A percentile compares a stretch with the other conserved stretches of the same genome.
These are phyloP conservation scores for Xylariales sp. DNA, from an alignment of 2,329 filamentous ascomycete genomes.

Conservation along the genomic window DNA sequence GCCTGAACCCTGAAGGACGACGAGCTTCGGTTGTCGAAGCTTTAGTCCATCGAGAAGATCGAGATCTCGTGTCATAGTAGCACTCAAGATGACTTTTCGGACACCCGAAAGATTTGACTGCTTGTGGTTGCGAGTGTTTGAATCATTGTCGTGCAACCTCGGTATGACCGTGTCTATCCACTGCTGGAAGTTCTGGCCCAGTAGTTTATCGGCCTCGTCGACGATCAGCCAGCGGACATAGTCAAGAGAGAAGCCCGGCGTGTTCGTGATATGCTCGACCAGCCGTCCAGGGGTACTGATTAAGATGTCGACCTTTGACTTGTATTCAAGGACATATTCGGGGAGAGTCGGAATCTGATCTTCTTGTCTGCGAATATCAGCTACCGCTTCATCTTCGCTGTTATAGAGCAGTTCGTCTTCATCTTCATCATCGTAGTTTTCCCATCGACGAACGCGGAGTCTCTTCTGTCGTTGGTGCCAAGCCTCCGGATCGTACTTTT, in stretches of 20 bases:
- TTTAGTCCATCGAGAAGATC: conserved; percentile 71
- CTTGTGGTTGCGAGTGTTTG: conserved; percentile 48
- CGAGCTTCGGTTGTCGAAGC: conserved; percentile 67
- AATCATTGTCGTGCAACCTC: conserved; percentile 43
- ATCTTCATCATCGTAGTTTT: conserved; percentile 31
- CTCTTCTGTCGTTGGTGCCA: conserved; percentile 36
- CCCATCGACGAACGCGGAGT: conserved; percentile 39
- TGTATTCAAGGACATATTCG: conserved; percentile 60
- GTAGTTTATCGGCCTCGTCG: conserved; percentile 87
- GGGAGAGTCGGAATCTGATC: conserved; percentile 36
- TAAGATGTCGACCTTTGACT: conserved; percentile 77
- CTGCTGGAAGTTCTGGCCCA: conserved; percentile 89
- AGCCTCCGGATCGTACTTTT: conserved; percentile 59
- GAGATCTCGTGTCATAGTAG: conserved; percentile 85
- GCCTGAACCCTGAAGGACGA: conserved; percentile 62
- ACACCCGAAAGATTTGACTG: conserved; percentile 51
- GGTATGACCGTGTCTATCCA: conserved; percentile 75
- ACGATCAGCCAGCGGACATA: conserved; percentile 84
- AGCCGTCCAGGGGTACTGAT: conserved; percentile 89
- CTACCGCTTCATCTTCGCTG: conserved; percentile 24
- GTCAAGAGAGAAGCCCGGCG: conserved; percentile 73
- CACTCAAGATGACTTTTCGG: conserved; percentile 82
- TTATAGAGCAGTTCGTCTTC: conserved; percentile 30
- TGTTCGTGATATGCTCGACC: conserved; percentile 84
- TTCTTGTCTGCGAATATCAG: conserved; percentile 21